Evolutionary conservation across 192 early-diverging fungal genomes (phyloP), one percentile per base, ranked within the genome.

Genomic region (Coemansia sp.): DNA sequence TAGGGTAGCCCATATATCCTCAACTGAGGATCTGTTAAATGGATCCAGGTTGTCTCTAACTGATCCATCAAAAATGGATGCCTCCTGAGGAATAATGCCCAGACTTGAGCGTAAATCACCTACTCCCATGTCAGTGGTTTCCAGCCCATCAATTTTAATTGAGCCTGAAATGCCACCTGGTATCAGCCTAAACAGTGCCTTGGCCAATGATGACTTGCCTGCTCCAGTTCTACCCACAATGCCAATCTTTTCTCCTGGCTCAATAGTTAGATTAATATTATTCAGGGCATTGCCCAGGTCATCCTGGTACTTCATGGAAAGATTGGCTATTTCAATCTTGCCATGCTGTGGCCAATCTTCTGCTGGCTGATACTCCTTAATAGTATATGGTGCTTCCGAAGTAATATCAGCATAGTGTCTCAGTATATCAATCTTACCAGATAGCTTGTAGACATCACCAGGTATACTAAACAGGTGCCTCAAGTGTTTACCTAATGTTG

Each of bases 31-130:
- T 29, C 53, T 44, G 1, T 58, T 21, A 18, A 83, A 63, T 12
- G 89, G 89, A 56, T 91, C 89, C 30, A 91, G 56, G 64, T 91
- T 91, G 32, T 81, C 71, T 3, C 90, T 77, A 35, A 90, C 64
- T 1, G 87, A 82, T 12, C 89, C 89, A 33, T 77, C 75, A 47
- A 89, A 87, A 12, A 90, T 45, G 4, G 81, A 69, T 0, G 88
- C 85, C 25, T 89, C 88, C 59, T 87, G 86, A 2, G 87, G 86
- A 18, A 87, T 82, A 31, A 88, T 82, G 21, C 74, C 77, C 22
- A 87, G 60, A 3, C 54, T 64, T 0, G 80, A 65, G 7, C 86
- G 58, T 50, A 86, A 48, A 30, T 87, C 71, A 21, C 64, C 50
- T 14, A 87, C 64, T 22, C 85, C 85, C 46, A 87, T 71, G 19